Base-by-base conservation (phyloP, 257 asterid species). In the Solanum chilense region DNA sequence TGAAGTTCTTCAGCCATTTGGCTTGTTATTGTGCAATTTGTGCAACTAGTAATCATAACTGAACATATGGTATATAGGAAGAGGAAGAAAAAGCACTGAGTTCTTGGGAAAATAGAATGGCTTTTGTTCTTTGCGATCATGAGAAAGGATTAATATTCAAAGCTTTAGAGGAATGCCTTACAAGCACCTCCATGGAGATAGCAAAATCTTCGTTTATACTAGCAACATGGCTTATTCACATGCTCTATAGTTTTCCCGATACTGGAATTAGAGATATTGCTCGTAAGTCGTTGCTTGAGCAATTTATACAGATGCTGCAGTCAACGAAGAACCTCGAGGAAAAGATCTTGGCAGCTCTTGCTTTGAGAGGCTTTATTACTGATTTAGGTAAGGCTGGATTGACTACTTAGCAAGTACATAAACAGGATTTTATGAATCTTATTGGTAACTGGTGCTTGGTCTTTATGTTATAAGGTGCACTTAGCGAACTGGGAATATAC, bases 301-400 rank as follows among this genome's bases (percentile, higher is more conserved):
- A 94, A 89, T 95, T 93, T 87, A 88, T 95, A 23, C 90, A 90
- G 29, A 92, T 94, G 84, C 91, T 95, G 15, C 98, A 92, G 85
- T 95, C 98, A 42, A 93, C 98, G 2, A 95, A 92, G 92, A 94
- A 91, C 82, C 90, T 93, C 4, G 98, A 95, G 88, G 98, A 95
- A 88, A 94, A 93, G 90, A 91, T 93, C 86, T 86, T 95, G 89
- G 96, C 98, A 27, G 89, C 94, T 85, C 94, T 94, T 85, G 96
- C 97, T 85, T 88, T 95, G 87, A 89, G 95, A 91, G 92, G 93
- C 80, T 95, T 95, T 81, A 85, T 92, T 39, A 87, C 87, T 74
- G 98, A 95, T 86, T 93, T 93, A 90, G 94, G 98, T 94, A 87
- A 86, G 42, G 31, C 42, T 3, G 85, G 20, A 60, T 68, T 52